These are phyloP conservation scores for Lepidium aucheri DNA, from an alignment of 345 rosid species.

Conservation along the genomic window DNA sequence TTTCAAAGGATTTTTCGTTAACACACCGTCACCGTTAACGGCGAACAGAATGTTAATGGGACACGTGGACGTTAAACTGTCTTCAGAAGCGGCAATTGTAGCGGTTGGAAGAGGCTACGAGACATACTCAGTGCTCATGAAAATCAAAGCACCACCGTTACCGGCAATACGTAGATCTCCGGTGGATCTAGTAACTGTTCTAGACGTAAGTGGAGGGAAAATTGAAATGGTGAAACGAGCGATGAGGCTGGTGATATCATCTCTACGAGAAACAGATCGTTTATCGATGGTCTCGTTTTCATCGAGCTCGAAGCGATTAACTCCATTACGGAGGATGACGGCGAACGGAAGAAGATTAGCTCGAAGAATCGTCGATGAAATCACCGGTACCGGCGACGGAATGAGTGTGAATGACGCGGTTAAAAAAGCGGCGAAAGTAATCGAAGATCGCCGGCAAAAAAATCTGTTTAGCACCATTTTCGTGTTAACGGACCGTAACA, in stretches of 20 bases:
- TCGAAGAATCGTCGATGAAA: slow-evolving; percentile 56
- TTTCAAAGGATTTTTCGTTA: slow-evolving; percentile 55
- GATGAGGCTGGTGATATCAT: slow-evolving; percentile 51
- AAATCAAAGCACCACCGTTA: slow-evolving; percentile 48
- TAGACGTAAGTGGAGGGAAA: slow-evolving; percentile 60
- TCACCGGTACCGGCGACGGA: slow-evolving; percentile 46
- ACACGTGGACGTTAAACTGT: slow-evolving; percentile 40
- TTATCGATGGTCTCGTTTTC: slow-evolving; percentile 78
- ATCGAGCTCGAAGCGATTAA: slow-evolving; percentile 52
- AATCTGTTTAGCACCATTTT: slow-evolving; percentile 53
- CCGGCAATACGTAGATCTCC: slow-evolving; percentile 39
- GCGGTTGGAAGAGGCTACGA: slow-evolving; percentile 47
- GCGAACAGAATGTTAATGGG: background rate
- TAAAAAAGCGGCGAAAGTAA: slow-evolving; percentile 80
- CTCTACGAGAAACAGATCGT: slow-evolving; percentile 57
- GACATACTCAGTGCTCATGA: slow-evolving; percentile 49
- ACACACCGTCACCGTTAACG: slow-evolving; percentile 24
- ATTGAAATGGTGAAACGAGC: slow-evolving; percentile 53
- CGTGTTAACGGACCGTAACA: slow-evolving; percentile 48
- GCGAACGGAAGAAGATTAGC: slow-evolving; percentile 61
- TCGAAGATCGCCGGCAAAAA: slow-evolving; percentile 75
- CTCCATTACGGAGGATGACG: slow-evolving; percentile 69
- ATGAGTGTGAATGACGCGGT: slow-evolving; percentile 68
- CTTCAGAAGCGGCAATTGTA: slow-evolving; percentile 66
- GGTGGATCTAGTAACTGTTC: slow-evolving; percentile 60